Percentiles rank a stretch among this genome's conserved stretches.
These are phyloP conservation scores for Vachellia pachyceras DNA, from an alignment of 306 rosid genomes.

Conservation along the genomic window DNA sequence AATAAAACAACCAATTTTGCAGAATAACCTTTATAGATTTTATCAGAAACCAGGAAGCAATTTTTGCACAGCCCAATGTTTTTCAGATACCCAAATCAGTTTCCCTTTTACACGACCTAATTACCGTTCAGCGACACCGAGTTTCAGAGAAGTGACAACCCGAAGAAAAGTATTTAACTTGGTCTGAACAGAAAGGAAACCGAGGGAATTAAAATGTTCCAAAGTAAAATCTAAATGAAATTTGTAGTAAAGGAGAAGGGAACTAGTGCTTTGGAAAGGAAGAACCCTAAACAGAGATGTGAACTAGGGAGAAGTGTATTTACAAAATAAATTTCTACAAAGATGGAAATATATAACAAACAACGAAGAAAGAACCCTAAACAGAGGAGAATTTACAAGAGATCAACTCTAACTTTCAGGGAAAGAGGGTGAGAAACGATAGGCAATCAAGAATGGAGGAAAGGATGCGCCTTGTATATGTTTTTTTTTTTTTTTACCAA, in stretches of 20 bases:
- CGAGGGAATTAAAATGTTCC: conserved; percentile 30
- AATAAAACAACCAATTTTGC: not conserved
- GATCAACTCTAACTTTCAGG: conserved; percentile 1
- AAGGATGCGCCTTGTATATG: too few relatives aligned
- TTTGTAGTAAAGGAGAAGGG: not conserved
- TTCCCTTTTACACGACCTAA: conserved; percentile 4
- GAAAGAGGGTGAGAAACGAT: too few relatives aligned
- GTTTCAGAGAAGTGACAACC: conserved; percentile 13
- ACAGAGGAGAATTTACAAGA: conserved; percentile 44
- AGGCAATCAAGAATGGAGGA: conserved; percentile 36
- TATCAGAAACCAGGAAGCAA: conserved; percentile 12
- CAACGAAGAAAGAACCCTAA: conserved; percentile 9
- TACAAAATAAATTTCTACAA: conserved; percentile 34
- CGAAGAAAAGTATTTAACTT: conserved; percentile 32
- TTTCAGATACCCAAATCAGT: not conserved
- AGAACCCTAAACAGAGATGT: too few relatives aligned
- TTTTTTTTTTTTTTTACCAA: too few relatives aligned
- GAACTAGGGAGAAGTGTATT: too few relatives aligned
- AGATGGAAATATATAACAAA: not conserved
- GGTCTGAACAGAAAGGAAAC: conserved; percentile 33
- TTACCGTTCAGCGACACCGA: conserved; percentile 19
- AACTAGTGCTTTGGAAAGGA: too few relatives aligned
- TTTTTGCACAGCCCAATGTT: conserved; percentile 9
- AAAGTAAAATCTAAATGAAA: not conserved
- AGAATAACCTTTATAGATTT: not conserved